A percentile compares a stretch with the other conserved stretches of the same genome.
These are phyloP conservation scores for Rusavskia elegans DNA, from an alignment of 495 filamentous ascomycete species.

Conservation along the genomic window DNA sequence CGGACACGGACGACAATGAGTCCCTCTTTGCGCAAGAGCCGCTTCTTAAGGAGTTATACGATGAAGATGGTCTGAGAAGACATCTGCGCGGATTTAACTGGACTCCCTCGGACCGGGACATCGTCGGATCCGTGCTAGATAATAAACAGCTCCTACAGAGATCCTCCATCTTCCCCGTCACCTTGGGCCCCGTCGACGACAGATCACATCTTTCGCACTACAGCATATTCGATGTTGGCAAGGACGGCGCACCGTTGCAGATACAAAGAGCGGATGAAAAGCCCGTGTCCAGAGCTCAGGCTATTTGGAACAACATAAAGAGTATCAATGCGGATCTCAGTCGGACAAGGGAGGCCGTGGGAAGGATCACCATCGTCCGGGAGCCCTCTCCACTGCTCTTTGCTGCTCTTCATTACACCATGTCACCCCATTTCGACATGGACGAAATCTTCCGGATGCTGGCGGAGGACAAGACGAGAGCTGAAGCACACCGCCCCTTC, in stretches of 20 bases:
- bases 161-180: constrained; percentile 17
- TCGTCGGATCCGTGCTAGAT: constrained; percentile 20
- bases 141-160: constrained; percentile 19
- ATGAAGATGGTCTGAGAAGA: constrained; percentile 19
- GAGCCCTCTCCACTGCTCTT: constrained; percentile 36
- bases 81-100: constrained; percentile 22
- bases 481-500: constrained; percentile 24
- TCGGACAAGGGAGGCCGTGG: constrained; percentile 23
- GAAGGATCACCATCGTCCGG: constrained; percentile 35
- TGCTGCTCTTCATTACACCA: constrained; percentile 31
- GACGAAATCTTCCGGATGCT: constrained; percentile 32
- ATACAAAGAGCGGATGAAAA: constrained; percentile 15
- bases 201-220: constrained; percentile 27
- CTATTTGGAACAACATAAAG: constrained; percentile 17
- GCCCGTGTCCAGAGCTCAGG: constrained; percentile 15
- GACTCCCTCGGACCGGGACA: constrained; percentile 15
- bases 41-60: constrained; percentile 13
- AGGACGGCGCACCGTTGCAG: constrained; percentile 20
- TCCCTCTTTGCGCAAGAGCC: constrained; percentile 15
- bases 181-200: constrained; percentile 15
- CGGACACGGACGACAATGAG: constrained; percentile 18
- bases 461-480: constrained; percentile 20
- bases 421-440: constrained; percentile 33
- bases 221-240: constrained; percentile 33
- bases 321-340: constrained; percentile 14